Evolutionary conservation across 1,139 yeast species (phyloP), one percentile per base, ranked within the genome.

Genomic region (Protomyces inouyei): DNA sequence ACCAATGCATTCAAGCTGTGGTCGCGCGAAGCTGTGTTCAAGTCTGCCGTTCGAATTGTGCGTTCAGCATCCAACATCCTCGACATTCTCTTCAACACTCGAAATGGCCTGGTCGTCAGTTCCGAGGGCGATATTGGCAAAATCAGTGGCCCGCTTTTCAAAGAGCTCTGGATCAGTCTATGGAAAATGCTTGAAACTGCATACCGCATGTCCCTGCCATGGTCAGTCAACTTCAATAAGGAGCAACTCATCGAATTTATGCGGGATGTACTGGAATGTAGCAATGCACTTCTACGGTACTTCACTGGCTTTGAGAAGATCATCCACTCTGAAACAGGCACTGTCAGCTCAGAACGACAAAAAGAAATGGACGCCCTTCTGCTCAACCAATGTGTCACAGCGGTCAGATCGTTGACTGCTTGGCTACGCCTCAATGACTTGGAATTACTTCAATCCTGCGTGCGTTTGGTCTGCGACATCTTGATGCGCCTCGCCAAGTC

Each of bases 371-470:
- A 72, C 1, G 69, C 71, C 10, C 76, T 76, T 46, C 70, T 80
- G 51, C 45, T 53, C 14, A 53, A 57, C 9, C 54, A 48, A 76
- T 78, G 66, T 70, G 71, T n/a, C 18, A 64, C 53, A 37, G 56
- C 43, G 57, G 72, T 21, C 64, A 68, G 56, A 53, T 67, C 32
- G 60, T 72, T 35, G 67, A 66, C 46, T 70, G 72, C 35, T 71
- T 88, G 97, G 95, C 78, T 92, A 48, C 80, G 95, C 67, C 77
- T 92, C 60, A 90, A 92, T 65, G 97, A 92, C 75, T 78, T 83
- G 10, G 86, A 90, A 1, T 78, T 92, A 55, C 78, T 91, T 55
- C 84, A 83, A 46, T 82, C 91, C 0, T 89, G 96, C 77, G 92
- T 89, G 12, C 81, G 80, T 38, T 61, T 71, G 8, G 67, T 70